These are phyloP conservation scores for Xylaria digitata DNA, from an alignment of 2,329 filamentous ascomycete species.

Conservation along the genomic window DNA sequence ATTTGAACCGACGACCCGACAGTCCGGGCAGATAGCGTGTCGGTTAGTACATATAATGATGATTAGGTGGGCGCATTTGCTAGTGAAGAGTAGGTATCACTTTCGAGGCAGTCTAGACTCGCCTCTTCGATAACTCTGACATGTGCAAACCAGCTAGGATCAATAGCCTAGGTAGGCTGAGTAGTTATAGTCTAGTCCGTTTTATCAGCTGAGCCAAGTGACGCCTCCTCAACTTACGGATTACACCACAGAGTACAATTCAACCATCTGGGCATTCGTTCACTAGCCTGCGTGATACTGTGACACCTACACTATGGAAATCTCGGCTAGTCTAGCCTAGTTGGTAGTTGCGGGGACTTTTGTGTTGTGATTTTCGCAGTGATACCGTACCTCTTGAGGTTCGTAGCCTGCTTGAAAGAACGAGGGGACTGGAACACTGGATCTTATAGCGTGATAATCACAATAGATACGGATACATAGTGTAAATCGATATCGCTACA, in stretches of 20 bases:
- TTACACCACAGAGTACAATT: not conserved
- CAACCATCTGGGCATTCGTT: too few relatives aligned
- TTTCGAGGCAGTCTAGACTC: not conserved
- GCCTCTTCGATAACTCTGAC: not conserved
- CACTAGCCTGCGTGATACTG: too few relatives aligned
- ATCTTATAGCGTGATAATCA: not conserved
- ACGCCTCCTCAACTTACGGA: conserved; percentile 1
- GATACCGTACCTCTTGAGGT: too few relatives aligned
- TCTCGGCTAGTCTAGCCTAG: conserved; percentile 15
- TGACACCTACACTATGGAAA: not conserved
- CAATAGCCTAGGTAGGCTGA: not conserved
- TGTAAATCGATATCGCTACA: not conserved
- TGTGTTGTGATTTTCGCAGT: not conserved
- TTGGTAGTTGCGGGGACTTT: conserved; percentile 20
- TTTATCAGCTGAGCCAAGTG: conserved; percentile 1
- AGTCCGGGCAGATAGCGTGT: conserved; percentile 23
- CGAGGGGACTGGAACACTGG: not conserved
- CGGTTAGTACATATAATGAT: not conserved
- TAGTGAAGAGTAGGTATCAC: not conserved
- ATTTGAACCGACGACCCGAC: conserved; percentile 29
- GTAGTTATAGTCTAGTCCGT: not conserved
- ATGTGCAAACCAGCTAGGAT: conserved; percentile 6
- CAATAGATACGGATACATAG: not conserved
- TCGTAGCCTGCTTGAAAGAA: not conserved
- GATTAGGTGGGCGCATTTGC: conserved; percentile 14